Evolutionary conservation across 2,329 filamentous ascomycete genomes (phyloP).

Genomic region (Penicillium sp.): DNA sequence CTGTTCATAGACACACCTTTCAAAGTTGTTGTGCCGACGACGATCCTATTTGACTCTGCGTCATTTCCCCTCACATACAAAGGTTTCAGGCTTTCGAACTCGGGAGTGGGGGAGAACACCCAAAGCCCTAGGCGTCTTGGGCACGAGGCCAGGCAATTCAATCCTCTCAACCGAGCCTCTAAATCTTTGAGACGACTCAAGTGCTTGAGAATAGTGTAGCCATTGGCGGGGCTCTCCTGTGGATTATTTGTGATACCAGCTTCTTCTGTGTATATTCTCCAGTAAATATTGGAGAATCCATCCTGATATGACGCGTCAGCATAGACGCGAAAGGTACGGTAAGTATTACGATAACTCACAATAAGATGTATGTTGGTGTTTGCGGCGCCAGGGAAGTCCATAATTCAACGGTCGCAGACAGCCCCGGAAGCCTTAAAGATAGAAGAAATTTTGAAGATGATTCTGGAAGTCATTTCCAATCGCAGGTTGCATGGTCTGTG

Average conservation of each 20-base stretch:
- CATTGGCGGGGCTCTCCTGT: slow-evolving; percentile 36
- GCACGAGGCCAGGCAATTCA: slow-evolving; percentile 41
- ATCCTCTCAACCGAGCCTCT: slow-evolving; percentile 37
- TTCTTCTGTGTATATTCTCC: slow-evolving; percentile 46
- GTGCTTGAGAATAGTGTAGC: slow-evolving; percentile 40
- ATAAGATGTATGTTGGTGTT: slow-evolving; percentile 45
- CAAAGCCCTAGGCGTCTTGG: slow-evolving; percentile 42
- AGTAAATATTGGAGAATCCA: slow-evolving; percentile 45
- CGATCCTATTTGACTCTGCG: slow-evolving; percentile 31
- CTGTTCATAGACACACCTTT: slow-evolving; percentile 30
- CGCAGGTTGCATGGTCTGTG: slow-evolving; percentile 18
- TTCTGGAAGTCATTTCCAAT: slow-evolving; percentile 39
- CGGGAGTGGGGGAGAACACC: slow-evolving; percentile 42
- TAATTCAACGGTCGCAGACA: slow-evolving; percentile 34
- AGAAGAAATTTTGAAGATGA: slow-evolving; percentile 25
- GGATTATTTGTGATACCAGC: slow-evolving; percentile 30
- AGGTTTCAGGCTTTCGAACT: slow-evolving; percentile 37
- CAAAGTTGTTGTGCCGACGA: slow-evolving; percentile 32
- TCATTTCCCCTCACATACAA: slow-evolving; percentile 28
- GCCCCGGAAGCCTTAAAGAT: slow-evolving; percentile 30
- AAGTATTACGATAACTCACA: slow-evolving; percentile 34
- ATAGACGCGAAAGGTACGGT: not conserved
- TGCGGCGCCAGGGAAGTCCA: slow-evolving; percentile 47
- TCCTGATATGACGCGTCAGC: slow-evolving; percentile 36
- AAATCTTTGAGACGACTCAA: slow-evolving; percentile 42